Base-by-base conservation (phyloP, 2,329 filamentous ascomycete genomes). In the Nemania sp. region DNA sequence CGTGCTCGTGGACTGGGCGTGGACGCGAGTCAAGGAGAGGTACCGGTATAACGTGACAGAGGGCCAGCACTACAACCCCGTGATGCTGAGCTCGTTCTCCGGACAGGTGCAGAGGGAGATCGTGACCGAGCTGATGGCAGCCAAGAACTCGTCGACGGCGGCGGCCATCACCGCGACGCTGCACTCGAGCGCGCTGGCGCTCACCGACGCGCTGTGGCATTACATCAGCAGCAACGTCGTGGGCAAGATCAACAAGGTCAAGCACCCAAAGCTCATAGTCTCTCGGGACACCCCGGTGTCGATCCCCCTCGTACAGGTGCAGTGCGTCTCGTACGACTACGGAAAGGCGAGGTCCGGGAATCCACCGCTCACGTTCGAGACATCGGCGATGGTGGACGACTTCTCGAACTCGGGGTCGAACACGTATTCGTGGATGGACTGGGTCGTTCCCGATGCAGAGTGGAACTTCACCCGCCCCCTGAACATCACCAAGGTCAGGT, bases 181-280 rank as follows among this genome's bases (percentile, higher is more conserved):
- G 2, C 60, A 63, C 17, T 37, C 60, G 2, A 57, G 39, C 15
- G 11, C 45, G 2, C 15, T 60, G 32, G 37, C 60, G 5, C 18
- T 63, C 4, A 63, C 46, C n/a, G 60, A 63, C 37, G 42, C 60
- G 1, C 60, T 63, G n/a, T 63, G 60, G 60, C 56, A 63, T 15
- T 63, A 54, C 2, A 39, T 63, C 9, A 50, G 21, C 12, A 50
- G 7, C 3, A 53, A 60, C 15, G 6, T 10, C 18, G 60, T 63
- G 7, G 57, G 53, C n/a, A 45, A 57, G 18, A 29, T 57, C 1
- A 60, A 57, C 43, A 29, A 50, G 2, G 53, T 10, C 5, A n/a
- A 54, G 11, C 57, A n/a, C 2, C 48, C 53, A 6, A 59, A 43
- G 17, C 51, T 63, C n/a, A 37, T n/a, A 1, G 32, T 60, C 18